Evolutionary conservation across 129 eudicot species (phyloP).

Genomic region (Ambrosia artemisiifolia): DNA sequence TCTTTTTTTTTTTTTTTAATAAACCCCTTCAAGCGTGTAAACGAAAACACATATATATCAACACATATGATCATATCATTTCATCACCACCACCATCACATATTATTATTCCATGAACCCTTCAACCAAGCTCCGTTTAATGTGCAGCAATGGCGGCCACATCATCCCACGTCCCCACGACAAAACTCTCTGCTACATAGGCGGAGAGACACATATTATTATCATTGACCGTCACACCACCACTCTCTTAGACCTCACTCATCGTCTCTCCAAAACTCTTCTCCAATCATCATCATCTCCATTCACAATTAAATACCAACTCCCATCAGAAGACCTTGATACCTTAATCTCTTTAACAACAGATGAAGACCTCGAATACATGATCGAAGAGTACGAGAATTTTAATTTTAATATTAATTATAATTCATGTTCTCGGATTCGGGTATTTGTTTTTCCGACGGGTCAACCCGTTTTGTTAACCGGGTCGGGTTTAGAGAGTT

Average conservation of each 20-base stretch:
- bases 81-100: slow-evolving; percentile 35
- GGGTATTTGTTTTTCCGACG: slow-evolving; percentile 51
- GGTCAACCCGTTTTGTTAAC: slow-evolving; percentile 6
- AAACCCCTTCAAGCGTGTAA: neutral
- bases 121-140: slow-evolving; percentile 29
- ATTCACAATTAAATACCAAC: slow-evolving; percentile 56
- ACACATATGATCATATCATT: too few relatives aligned
- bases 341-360: slow-evolving; percentile 47
- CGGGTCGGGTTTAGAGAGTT: slow-evolving; percentile 42
- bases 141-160: slow-evolving; percentile 53
- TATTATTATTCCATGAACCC: slow-evolving; percentile 28
- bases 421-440: slow-evolving; percentile 25
- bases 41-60: neutral
- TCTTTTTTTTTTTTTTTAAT: too few relatives aligned
- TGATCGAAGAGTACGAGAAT: slow-evolving; percentile 57
- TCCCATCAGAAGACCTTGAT: slow-evolving; percentile 60
- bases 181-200: slow-evolving; percentile 38
- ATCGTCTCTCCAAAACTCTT: slow-evolving; percentile 25
- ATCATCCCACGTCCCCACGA: slow-evolving; percentile 49
- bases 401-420: slow-evolving; percentile 21
- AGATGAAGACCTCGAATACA: slow-evolving; percentile 34
- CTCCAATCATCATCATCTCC: slow-evolving; percentile 36
- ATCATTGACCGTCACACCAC: slow-evolving; percentile 39
- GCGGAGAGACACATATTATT: slow-evolving; percentile 47
- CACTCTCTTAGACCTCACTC: slow-evolving; percentile 25